Evolutionary conservation across 1,284 basidiomycete species (phyloP).

Genomic region (Apiotrichum sp.): DNA sequence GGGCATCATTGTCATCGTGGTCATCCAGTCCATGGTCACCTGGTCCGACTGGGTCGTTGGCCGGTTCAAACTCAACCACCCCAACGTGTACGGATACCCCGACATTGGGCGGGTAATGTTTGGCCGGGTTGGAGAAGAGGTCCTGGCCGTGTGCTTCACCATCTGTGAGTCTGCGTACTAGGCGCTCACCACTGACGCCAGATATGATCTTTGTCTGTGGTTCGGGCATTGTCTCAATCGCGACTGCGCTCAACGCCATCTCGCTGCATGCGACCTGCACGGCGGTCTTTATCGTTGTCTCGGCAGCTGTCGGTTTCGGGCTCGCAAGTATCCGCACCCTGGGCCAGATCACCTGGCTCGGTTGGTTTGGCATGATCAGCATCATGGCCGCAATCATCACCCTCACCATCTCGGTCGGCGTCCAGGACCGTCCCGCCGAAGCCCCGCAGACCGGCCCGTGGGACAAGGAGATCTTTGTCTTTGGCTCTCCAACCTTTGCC

Average conservation of each 20-base stretch:
- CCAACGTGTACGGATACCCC: slow-evolving; percentile 17
- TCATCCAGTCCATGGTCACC: slow-evolving; percentile 23
- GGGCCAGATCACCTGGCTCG: slow-evolving; percentile 30
- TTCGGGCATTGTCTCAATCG: not conserved
- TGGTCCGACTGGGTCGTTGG: slow-evolving; percentile 3
- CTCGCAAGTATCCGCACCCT: slow-evolving; percentile 32
- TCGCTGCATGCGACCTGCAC: slow-evolving; percentile 30
- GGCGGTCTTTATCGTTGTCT: slow-evolving; percentile 28
- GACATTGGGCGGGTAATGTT: slow-evolving; percentile 21
- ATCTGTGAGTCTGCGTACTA: not conserved
- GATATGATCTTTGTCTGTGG: slow-evolving; percentile 7
- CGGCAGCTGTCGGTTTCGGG: slow-evolving; percentile 22
- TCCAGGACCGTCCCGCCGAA: slow-evolving; percentile 35
- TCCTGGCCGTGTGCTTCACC: slow-evolving; percentile 14
- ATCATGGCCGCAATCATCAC: slow-evolving; percentile 31
- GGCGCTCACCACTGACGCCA: no score
- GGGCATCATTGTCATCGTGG: slow-evolving; percentile 26
- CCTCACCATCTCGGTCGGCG: slow-evolving; percentile 35
- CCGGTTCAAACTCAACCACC: slow-evolving; percentile 16
- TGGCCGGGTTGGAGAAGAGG: slow-evolving; percentile 21
- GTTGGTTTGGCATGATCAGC: slow-evolving; percentile 33
- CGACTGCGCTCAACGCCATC: slow-evolving; percentile 8
- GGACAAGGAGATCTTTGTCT: slow-evolving; percentile 29
- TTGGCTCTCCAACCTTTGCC: slow-evolving; percentile 23
- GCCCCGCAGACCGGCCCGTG: slow-evolving; percentile 34